Evolutionary conservation across 2,329 filamentous ascomycete species (phyloP), one percentile per base, ranked within the genome.

Genomic region (Fusarium lyarnte): DNA sequence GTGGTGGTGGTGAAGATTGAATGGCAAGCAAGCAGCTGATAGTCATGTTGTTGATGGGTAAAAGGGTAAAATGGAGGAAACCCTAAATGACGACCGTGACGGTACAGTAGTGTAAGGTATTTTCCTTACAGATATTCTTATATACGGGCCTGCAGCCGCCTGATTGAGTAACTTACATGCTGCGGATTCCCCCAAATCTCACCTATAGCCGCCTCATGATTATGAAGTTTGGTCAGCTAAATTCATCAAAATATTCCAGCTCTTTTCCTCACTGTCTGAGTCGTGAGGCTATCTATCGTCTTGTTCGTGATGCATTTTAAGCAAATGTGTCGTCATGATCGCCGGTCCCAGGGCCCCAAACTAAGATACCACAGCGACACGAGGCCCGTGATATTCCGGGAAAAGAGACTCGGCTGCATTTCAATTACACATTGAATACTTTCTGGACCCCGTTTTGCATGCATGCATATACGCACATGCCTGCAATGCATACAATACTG

Each of bases 321-420:
- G 49, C 25, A 59, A 63, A 46, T 49, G 49, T 77, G 71, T 74
- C 71, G 75, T 77, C 75, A 77, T 74, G 74, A 77, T 77, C 73
- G 73, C 46, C 60, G 38, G 52, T 27, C n/a, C 45, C 38, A 51
- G n/a, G 33, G 21, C 45, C 57, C 38, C n/a, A 53, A 60, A 73
- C 66, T 66, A 69, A 53, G 69, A 55, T 52, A 69, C 33, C 36
- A 58, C 66, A 45, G 55, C 29, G 12, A 67, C 41, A 33, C 58
- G 58, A 49, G 39, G 58, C 58, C 66, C 70, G 57, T 47, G 47
- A 70, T 70, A 55, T 73, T 53, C 66, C 60, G 66, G 51, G 39
- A 63, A 41, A 54, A 41, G 57, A 69, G 39, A 64, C 66, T 58
- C 45, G 58, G 45, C 58, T 64, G 65, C 58, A 69, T 64, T 58